These are phyloP conservation scores for Letharia columbiana DNA, from an alignment of 495 filamentous ascomycete species.

Conservation along the genomic window DNA sequence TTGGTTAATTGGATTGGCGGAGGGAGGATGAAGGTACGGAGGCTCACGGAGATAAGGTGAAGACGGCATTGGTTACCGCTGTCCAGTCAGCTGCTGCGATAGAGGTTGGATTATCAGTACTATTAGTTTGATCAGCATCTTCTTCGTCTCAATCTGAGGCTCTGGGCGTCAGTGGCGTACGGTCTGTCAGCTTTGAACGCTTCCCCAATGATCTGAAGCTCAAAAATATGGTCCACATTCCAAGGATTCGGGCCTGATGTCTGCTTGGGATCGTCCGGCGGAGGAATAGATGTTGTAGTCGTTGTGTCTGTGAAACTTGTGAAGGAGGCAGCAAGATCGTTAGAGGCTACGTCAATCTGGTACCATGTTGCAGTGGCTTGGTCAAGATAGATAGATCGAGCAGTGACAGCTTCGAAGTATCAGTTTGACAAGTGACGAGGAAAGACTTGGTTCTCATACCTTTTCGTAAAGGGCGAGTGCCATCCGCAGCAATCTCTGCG, in stretches of 20 bases:
- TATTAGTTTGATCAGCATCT: background rate
- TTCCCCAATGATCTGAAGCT: slow-evolving; percentile 6
- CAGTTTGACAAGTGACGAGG: too few species aligned
- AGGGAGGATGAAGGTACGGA: too few species aligned
- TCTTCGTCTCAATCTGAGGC: background rate
- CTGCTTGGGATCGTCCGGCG: background rate
- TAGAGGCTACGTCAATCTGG: background rate
- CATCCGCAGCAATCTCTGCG: slow-evolving; percentile 11
- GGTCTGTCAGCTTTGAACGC: background rate
- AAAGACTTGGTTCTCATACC: too few species aligned
- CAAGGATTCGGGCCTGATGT: background rate
- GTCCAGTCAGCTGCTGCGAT: background rate
- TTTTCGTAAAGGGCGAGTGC: background rate
- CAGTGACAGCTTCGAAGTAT: background rate
- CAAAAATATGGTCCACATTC: slow-evolving; percentile 14
- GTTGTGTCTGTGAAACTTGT: background rate
- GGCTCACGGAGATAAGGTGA: background rate
- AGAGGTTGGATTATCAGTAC: background rate
- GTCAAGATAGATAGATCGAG: background rate
- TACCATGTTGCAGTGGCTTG: slow-evolving; percentile 7
- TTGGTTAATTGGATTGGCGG: background rate
- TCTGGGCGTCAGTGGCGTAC: background rate
- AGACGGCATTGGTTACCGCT: background rate
- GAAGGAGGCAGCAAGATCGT: background rate
- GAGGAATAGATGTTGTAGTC: background rate